Conservation (phyloP, 371 early-diverging fungal genomes). For the Mucor ambiguus region DNA sequence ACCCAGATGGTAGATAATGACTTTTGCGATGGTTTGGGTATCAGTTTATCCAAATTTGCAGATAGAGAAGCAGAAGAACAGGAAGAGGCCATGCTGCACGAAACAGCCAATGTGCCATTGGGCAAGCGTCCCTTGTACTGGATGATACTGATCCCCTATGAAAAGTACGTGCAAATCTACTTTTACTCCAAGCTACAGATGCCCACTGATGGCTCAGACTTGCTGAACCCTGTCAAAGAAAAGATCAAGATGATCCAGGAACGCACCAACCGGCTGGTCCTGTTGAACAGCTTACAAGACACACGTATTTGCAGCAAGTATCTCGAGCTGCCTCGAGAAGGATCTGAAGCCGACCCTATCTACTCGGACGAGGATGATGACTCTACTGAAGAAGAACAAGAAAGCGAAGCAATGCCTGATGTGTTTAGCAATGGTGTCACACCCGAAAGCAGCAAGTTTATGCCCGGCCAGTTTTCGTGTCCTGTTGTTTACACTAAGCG, state of each 20-base stretch:
- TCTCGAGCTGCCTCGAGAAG: constrained; percentile 50
- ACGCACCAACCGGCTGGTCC: constrained; percentile 67
- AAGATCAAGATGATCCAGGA: constrained; percentile 58
- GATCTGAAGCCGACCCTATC: constrained; percentile 21
- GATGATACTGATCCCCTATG: constrained; percentile 64
- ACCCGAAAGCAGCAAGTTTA: constrained; percentile 23
- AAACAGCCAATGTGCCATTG: constrained; percentile 9
- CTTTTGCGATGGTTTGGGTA: constrained; percentile 46
- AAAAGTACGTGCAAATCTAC: constrained; percentile 59
- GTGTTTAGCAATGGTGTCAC: constrained; percentile 8
- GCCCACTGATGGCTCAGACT: constrained; percentile 40
- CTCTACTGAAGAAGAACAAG: constrained; percentile 51
- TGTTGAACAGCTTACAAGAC: constrained; percentile 68
- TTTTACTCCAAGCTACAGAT: constrained; percentile 68
- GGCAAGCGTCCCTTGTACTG: constrained; percentile 56
- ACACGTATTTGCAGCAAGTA: constrained; percentile 75
- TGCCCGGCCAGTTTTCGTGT: constrained; percentile 74
- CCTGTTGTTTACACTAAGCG: constrained; percentile 62
- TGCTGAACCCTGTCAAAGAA: constrained; percentile 57
- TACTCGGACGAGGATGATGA: constrained; percentile 35
- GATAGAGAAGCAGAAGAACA: constrained; percentile 9
- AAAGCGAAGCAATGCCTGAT: constrained; percentile 28
- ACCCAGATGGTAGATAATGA: constrained; percentile 16
- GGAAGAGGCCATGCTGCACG: background rate
- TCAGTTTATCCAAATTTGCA: constrained; percentile 22